Evolutionary conservation across 1,284 basidiomycete genomes (phyloP), one percentile per base, ranked within the genome.

Genomic region (Apiotrichum montevideense): DNA sequence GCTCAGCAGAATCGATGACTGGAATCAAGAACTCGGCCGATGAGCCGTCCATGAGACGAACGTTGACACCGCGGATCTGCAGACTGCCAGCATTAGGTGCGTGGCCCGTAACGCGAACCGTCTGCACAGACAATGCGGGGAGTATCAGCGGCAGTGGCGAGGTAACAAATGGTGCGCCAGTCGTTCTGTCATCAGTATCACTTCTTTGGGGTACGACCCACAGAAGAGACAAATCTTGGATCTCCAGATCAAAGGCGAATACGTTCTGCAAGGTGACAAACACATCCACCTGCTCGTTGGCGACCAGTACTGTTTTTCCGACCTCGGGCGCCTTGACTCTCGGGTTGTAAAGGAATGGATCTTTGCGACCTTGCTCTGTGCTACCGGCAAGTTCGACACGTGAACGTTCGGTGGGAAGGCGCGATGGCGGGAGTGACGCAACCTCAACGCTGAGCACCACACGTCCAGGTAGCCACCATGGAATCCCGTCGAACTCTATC

Each of bases 331-430:
- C 65, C 52, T 74, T 86, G 42, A 74, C 52, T 47, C 88, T 79
- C 1, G 92, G 92, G 69, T 95, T 92, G 72, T 94, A 94, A 53
- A 96, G 77, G 77, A 95, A 94, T 0, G 88, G 86, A 71, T 91
- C 88, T 35, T 81, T 83, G 42, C 79, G 68, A 3, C 64, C 63
- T 21, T 21, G 21, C 4, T 40, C 48, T 32, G 34, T 21, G 3
- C 37, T 45, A 9, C 2, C 33, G 2, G 44, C 40, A 9, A 72
- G 70, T 58, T 75, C 73, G 1, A 62, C 62, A 34, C 63, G 66
- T 6, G 77, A 63, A 63, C 88, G 89, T 77, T 94, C 87, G 33
- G 85, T 76, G 0, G 90, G 86, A 43, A 87, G 64, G 21, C 86
- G 84, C 53, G 86, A 83, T 0, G 84, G 71, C 5, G 89, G 82